phyloP scores from a whole-genome alignment of 1,139 yeast genomes.

The Suhomyces wounanorum region DNA sequence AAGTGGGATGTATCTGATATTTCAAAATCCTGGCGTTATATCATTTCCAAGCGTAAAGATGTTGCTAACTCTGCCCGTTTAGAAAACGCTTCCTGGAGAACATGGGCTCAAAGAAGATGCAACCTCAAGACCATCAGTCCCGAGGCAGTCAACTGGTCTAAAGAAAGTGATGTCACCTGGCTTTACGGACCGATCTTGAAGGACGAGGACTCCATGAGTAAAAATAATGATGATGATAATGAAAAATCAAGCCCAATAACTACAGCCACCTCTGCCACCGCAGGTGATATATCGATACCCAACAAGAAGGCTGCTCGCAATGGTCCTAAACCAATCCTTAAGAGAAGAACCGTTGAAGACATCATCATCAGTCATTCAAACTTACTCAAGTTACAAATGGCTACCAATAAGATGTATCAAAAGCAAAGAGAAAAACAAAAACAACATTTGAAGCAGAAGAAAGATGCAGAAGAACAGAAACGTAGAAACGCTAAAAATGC shows the following conservation, averaged over 20 bases:
- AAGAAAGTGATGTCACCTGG: slow-evolving; percentile 80
- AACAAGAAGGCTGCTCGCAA: slow-evolving; percentile 23
- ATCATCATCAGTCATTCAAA: slow-evolving; percentile 64
- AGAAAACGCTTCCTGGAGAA: slow-evolving; percentile 84
- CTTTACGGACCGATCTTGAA: slow-evolving; percentile 76
- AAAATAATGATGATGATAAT: slow-evolving; percentile 25
- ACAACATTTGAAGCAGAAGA: slow-evolving; percentile 16
- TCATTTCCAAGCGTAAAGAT: slow-evolving; percentile 76
- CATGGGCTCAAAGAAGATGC: slow-evolving; percentile 79
- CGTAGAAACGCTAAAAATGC: slow-evolving; percentile 4
- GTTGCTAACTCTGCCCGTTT: slow-evolving; percentile 68
- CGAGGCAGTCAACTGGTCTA: slow-evolving; percentile 75
- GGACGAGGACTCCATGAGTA: slow-evolving; percentile 32
- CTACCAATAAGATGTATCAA: slow-evolving; percentile 39
- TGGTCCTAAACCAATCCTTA: slow-evolving; percentile 72
- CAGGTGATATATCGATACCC: slow-evolving; percentile 47
- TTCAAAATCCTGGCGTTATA: slow-evolving; percentile 92
- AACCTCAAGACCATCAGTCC: slow-evolving; percentile 70
- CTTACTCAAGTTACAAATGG: slow-evolving; percentile 48
- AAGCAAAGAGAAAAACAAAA: slow-evolving; percentile 29
- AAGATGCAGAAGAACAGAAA: slow-evolving; percentile 11
- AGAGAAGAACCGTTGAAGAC: slow-evolving; percentile 78
- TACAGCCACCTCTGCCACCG: slow-evolving; percentile 47
- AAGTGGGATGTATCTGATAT: slow-evolving; percentile 95
- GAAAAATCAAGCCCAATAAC: slow-evolving; percentile 22